These are phyloP conservation scores for Gypsophila paniculata DNA, from an alignment of 179 eudicot species.

Conservation along the genomic window DNA sequence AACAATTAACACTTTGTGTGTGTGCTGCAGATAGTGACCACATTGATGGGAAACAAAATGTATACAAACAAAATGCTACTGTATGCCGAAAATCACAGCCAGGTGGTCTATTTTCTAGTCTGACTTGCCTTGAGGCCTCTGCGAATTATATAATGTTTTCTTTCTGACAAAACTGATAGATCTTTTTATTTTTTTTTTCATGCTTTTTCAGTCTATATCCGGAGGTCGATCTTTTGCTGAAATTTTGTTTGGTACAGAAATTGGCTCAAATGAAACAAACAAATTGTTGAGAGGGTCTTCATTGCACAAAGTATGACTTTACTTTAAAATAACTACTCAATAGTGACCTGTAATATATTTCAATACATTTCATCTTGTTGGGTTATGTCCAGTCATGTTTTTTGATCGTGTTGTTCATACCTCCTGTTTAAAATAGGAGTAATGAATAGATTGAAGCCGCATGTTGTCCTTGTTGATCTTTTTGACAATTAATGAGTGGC, in stretches of 20 bases:
- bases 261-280: constrained; percentile 34
- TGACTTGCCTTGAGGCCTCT: constrained; percentile 3
- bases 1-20: background rate
- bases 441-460: background rate
- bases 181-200: constrained; percentile 8
- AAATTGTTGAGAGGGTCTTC: constrained; percentile 69
- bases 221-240: constrained; percentile 91
- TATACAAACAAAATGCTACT: constrained; percentile 71
- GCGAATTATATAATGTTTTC: background rate
- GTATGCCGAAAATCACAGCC: constrained; percentile 95
- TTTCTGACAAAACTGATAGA: background rate
- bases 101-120: constrained; percentile 41
- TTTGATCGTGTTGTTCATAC: background rate
- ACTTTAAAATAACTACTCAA: background rate
- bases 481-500: background rate
- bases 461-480: background rate
- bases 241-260: constrained; percentile 54
- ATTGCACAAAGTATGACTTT: constrained; percentile 67
- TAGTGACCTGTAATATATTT: constrained; percentile 4
- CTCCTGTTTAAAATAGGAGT: background rate
- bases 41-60: constrained; percentile 48
- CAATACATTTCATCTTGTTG: background rate
- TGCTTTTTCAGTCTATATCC: constrained; percentile 70
- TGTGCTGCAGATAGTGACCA: constrained; percentile 60
- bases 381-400: background rate